Evolutionary conservation across 1,284 basidiomycete genomes (phyloP).

Genomic region (Cutaneotrichosporon spelunceum): DNA sequence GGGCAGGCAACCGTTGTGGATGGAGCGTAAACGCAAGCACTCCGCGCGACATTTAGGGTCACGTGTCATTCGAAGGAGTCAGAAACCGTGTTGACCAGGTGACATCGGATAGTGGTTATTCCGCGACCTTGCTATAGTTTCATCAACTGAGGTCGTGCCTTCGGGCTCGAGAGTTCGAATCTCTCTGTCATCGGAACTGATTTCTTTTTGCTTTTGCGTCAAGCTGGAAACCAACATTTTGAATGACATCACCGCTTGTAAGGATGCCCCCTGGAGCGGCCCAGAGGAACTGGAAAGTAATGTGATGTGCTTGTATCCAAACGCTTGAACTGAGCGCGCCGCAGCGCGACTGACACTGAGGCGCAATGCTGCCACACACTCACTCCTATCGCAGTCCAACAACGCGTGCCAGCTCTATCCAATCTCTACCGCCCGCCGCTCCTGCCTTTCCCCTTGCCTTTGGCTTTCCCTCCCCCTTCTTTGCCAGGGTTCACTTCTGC

Average conservation of each 20-base stretch:
- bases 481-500: background rate
- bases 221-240: too few species aligned
- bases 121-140: slow-evolving; percentile 1
- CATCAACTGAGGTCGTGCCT: background rate
- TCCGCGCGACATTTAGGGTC: background rate
- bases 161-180: slow-evolving; percentile 1
- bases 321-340: too few species aligned
- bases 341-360: too few species aligned
- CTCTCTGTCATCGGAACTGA: background rate
- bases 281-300: too few species aligned
- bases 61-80: background rate
- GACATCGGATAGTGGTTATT: slow-evolving; percentile 1
- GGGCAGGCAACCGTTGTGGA: too few species aligned
- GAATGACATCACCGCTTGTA: too few species aligned
- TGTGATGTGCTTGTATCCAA: too few species aligned
- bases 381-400: background rate
- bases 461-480: background rate
- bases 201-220: background rate
- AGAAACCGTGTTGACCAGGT: background rate
- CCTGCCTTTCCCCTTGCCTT: background rate
- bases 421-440: background rate
- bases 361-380: too few species aligned
- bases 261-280: too few species aligned
- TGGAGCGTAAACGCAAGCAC: too few species aligned
- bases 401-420: background rate